These are phyloP conservation scores for Phalaenopsis aphrodite DNA, from an alignment of 106 monocot species.

Conservation along the genomic window DNA sequence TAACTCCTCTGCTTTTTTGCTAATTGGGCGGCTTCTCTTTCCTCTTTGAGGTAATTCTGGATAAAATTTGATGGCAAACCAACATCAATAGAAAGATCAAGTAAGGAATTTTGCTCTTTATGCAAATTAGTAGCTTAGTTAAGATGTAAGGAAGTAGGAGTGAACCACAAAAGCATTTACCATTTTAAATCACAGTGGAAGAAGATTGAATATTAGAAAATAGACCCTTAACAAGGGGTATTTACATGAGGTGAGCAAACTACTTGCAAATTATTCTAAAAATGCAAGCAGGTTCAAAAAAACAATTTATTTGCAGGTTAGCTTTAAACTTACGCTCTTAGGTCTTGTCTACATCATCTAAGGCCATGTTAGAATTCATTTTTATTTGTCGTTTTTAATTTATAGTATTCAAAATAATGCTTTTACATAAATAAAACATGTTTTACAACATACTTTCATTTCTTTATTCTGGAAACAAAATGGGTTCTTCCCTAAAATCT, in stretches of 20 bases:
- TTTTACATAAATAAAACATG: neutral
- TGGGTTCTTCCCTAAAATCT: too few species aligned
- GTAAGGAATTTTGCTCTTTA: neutral
- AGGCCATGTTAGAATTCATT: neutral
- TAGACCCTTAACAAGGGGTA: neutral
- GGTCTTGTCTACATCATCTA: neutral
- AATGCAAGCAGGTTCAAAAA: neutral
- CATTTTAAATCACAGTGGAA: neutral
- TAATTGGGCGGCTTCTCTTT: slow-evolving; percentile 58
- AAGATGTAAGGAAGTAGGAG: neutral
- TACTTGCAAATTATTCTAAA: too few species aligned
- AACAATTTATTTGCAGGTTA: neutral
- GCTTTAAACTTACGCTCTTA: neutral
- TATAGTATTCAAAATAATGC: neutral
- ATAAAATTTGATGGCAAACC: neutral
- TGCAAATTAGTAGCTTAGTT: neutral
- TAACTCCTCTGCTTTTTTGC: slow-evolving; percentile 74
- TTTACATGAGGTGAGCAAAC: too few species aligned
- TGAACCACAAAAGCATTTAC: neutral
- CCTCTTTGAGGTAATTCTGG: slow-evolving; percentile 62
- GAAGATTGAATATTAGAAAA: neutral
- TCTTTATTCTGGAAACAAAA: too few species aligned
- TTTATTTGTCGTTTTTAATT: neutral
- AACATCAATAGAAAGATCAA: neutral
- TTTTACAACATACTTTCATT: too few species aligned